Conservation (phyloP, 768 basidiomycete species). For the Boletales sp. region DNA sequence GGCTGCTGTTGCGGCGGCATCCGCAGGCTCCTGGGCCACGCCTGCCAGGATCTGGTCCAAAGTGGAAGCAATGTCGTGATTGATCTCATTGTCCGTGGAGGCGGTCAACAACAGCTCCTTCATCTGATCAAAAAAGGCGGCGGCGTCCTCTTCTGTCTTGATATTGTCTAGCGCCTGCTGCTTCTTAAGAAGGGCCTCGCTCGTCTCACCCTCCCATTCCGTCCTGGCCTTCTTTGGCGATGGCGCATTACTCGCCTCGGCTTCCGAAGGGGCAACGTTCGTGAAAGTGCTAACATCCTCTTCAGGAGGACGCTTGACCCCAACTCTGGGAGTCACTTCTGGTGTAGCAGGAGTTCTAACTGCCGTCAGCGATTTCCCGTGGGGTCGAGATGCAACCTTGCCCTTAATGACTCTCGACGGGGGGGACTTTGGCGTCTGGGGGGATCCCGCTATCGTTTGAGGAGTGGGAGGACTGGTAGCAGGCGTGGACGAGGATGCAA, state of each 20-base stretch:
- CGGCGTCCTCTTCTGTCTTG: conserved; percentile 66
- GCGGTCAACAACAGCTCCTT: conserved; percentile 55
- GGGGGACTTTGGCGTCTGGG: conserved; percentile 69
- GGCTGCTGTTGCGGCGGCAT: conserved; percentile 29
- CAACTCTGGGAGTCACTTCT: conserved; percentile 30
- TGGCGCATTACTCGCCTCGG: conserved; percentile 44
- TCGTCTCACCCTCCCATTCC: conserved; percentile 64
- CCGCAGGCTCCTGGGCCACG: conserved; percentile 39
- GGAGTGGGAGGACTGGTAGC: conserved; percentile 42
- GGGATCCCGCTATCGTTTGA: conserved; percentile 46
- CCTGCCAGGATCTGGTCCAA: conserved; percentile 64
- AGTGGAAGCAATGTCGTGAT: conserved; percentile 52
- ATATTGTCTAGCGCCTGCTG: conserved; percentile 41
- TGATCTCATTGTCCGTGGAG: conserved; percentile 36
- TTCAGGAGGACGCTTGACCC: conserved; percentile 34
- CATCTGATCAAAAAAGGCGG: conserved; percentile 59
- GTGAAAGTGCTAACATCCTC: conserved; percentile 30
- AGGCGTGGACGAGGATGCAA: conserved; percentile 47
- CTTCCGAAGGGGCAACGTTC: conserved; percentile 31
- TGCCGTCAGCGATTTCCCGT: conserved; percentile 29
- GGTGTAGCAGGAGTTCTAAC: conserved; percentile 33
- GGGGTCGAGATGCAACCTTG: conserved; percentile 30
- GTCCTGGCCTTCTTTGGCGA: conserved; percentile 71
- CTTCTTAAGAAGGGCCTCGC: conserved; percentile 43
- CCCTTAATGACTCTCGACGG: conserved; percentile 54